These are phyloP conservation scores for Solanum sejunctum DNA, from an alignment of 257 asterid species.

Conservation along the genomic window DNA sequence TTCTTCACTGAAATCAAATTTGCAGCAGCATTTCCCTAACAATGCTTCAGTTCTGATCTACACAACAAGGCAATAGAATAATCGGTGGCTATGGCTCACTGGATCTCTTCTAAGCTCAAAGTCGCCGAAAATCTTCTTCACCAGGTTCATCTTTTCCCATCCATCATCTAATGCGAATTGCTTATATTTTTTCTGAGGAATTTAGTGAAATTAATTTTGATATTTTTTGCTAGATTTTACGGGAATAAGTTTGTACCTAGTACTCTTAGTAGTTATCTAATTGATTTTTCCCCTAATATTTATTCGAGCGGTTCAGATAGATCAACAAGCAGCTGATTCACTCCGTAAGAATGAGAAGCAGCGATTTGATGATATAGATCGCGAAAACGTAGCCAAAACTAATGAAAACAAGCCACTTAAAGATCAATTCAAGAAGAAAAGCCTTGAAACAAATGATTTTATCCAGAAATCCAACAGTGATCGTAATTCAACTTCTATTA, in stretches of 20 bases:
- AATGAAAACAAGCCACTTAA: constrained; percentile 53
- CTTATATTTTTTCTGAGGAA: background rate
- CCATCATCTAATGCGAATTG: background rate
- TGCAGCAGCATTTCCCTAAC: background rate
- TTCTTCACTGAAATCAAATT: background rate
- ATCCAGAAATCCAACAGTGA: constrained; percentile 2
- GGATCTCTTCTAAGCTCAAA: constrained; percentile 99
- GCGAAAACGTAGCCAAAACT: constrained; percentile 19
- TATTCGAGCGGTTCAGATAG: constrained; percentile 51
- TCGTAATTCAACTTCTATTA: constrained; percentile 15
- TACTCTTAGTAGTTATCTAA: background rate
- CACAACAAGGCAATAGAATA: background rate
- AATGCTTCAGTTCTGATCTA: constrained; percentile 16
- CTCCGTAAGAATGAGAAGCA: constrained; percentile 62
- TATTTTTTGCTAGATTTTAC: background rate
- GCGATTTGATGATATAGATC: constrained; percentile 37
- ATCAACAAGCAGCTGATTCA: constrained; percentile 96
- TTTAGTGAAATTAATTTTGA: background rate
- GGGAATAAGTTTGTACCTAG: background rate
- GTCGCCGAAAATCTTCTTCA: constrained; percentile 93
- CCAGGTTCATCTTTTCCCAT: constrained; percentile 31
- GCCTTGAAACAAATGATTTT: constrained; percentile 15
- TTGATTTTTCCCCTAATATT: background rate
- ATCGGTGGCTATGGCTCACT: constrained; percentile 55
- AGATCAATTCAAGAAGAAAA: constrained; percentile 79